These are phyloP conservation scores for Cryphonectria nitschkei DNA, from an alignment of 2,329 filamentous ascomycete species.

Conservation along the genomic window DNA sequence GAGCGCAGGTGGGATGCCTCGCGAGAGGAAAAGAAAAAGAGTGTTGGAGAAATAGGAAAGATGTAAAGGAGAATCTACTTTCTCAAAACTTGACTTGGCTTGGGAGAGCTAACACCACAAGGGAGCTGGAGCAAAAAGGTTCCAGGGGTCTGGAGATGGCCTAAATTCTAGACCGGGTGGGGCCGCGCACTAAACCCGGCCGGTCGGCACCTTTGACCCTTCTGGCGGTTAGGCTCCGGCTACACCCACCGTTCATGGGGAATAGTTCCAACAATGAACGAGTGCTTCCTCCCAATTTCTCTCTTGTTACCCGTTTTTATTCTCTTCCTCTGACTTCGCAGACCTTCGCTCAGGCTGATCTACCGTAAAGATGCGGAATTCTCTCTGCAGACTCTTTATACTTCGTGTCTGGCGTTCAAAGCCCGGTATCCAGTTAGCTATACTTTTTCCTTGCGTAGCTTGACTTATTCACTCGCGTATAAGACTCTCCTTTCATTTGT, in stretches of 20 bases:
- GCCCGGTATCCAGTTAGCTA: neutral
- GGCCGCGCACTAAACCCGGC: conserved; percentile 10
- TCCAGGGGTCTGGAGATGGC: neutral
- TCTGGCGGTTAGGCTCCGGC: neutral
- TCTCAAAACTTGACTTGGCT: neutral
- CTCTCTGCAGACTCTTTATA: neutral
- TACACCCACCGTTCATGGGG: neutral
- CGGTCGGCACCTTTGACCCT: neutral
- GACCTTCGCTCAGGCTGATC: neutral
- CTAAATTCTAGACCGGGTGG: conserved; percentile 6
- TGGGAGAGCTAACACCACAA: conserved; percentile 1
- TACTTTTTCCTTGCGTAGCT: neutral
- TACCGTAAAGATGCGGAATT: neutral
- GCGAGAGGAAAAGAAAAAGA: neutral
- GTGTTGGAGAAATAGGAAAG: too few species aligned
- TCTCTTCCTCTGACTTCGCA: neutral
- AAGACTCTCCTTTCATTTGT: neutral
- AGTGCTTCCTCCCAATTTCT: neutral
- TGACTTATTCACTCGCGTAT: neutral
- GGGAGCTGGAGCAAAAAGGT: conserved; percentile 6
- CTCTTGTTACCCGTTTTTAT: neutral
- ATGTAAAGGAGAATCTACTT: neutral
- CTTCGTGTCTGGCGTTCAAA: neutral
- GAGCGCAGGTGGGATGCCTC: neutral
- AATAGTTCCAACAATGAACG: neutral